phyloP scores from a whole-genome alignment of 495 filamentous ascomycete genomes.

The Podospora pseudoanserina region DNA sequence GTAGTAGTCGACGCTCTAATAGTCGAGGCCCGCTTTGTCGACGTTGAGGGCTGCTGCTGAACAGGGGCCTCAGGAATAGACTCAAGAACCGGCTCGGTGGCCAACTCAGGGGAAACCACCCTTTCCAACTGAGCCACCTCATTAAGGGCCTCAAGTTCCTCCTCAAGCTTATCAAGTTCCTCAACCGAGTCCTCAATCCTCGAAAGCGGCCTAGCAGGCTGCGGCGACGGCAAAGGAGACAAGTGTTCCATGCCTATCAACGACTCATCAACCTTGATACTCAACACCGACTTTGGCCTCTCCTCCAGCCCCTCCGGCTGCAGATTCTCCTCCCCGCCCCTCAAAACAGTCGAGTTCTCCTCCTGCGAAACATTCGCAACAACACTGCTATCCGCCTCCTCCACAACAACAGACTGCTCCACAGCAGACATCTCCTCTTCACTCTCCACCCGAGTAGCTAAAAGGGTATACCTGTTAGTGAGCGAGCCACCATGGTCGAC shows the following conservation, averaged over 20 bases:
- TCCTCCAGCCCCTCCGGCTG: background rate
- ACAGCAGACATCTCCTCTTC: constrained; percentile 20
- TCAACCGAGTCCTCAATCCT: constrained; percentile 68
- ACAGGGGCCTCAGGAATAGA: background rate
- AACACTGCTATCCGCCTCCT: background rate
- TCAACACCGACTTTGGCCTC: background rate
- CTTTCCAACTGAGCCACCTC: constrained; percentile 42
- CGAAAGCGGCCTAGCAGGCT: constrained; percentile 42
- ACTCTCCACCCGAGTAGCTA: constrained; percentile 34
- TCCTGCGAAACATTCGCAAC: constrained; percentile 4
- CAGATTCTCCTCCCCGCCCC: background rate
- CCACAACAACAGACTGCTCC: constrained; percentile 1
- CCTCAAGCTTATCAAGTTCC: constrained; percentile 65
- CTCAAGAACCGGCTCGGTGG: background rate
- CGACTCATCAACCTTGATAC: background rate
- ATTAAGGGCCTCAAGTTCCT: constrained; percentile 54
- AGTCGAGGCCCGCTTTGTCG: background rate
- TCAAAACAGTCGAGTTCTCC: background rate
- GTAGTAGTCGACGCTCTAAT: background rate
- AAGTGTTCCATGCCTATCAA: background rate
- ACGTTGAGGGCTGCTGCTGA: background rate
- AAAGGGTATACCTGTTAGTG: constrained; percentile 32
- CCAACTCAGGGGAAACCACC: constrained; percentile 35
- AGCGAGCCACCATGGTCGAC: constrained; percentile 8
- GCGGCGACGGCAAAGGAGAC: constrained; percentile 8